A percentile compares a stretch with the other conserved stretches of the same genome.
phyloP scores from a whole-genome alignment of 106 monocot genomes.

The Ottelia alismoides region DNA sequence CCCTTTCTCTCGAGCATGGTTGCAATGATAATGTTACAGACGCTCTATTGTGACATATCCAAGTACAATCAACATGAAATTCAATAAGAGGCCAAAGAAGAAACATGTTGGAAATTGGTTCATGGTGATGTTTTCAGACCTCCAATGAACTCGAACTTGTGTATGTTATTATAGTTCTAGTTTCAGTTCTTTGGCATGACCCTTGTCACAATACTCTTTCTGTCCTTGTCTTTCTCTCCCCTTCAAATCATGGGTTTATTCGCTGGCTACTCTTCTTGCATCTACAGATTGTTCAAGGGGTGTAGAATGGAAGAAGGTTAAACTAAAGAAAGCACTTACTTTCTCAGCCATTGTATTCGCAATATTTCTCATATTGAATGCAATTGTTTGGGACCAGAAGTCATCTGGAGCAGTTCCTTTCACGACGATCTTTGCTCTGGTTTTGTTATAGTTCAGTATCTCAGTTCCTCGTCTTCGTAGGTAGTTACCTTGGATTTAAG shows the following conservation, averaged over 20 bases:
- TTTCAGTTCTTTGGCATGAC: constrained; percentile 84
- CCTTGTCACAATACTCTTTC: constrained; percentile 75
- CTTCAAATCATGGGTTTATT: constrained; percentile 47
- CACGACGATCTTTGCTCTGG: constrained; percentile 87
- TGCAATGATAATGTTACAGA: constrained; percentile 89
- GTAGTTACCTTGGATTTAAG: constrained; percentile 64
- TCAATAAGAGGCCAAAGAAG: no score
- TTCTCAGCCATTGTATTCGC: constrained; percentile 53
- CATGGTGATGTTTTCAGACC: constrained; percentile 88
- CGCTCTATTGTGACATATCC: constrained; percentile 73
- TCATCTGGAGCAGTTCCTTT: constrained; percentile 90
- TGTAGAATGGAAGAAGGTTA: constrained; percentile 66
- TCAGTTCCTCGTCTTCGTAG: constrained; percentile 71
- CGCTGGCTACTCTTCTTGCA: constrained; percentile 78
- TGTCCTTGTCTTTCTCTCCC: constrained; percentile 58
- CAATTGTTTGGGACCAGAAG: constrained; percentile 87
- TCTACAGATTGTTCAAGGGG: constrained; percentile 80
- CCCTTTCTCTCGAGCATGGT: constrained; percentile 95
- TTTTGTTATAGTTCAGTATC: constrained; percentile 83
- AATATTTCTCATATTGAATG: constrained; percentile 75
- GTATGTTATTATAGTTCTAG: constrained; percentile 66
- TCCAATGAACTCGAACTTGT: constrained; percentile 73
- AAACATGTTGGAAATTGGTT: constrained; percentile 90
- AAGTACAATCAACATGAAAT: constrained; percentile 89
- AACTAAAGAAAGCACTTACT: constrained; percentile 51